A percentile compares a stretch with the other conserved stretches of the same genome.
Evolutionary conservation across 2,329 filamentous ascomycete genomes (phyloP).

Genomic region (Aureobasidium sp.): DNA sequence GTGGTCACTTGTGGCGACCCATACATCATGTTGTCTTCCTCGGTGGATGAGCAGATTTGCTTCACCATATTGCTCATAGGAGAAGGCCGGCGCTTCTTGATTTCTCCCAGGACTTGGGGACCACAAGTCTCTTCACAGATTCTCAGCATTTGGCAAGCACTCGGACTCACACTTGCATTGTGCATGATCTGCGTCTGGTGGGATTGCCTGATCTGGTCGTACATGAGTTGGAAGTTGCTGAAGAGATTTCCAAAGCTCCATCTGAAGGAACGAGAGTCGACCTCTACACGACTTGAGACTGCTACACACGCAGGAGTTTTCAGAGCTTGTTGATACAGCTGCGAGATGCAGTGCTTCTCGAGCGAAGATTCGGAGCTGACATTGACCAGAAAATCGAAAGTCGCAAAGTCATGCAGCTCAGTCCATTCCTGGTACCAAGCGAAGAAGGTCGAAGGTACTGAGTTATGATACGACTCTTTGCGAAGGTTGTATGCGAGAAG

Average conservation of each 20-base stretch:
- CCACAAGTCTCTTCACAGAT: slow-evolving; percentile 40
- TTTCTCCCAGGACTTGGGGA: slow-evolving; percentile 31
- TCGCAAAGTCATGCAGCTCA: slow-evolving; percentile 3
- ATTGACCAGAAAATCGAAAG: slow-evolving; percentile 18
- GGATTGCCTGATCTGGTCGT: slow-evolving; percentile 31
- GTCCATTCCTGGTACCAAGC: slow-evolving; percentile 9
- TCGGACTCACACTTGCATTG: slow-evolving; percentile 44
- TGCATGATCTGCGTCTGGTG: slow-evolving; percentile 45
- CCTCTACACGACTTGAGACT: slow-evolving; percentile 44
- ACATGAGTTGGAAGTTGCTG: slow-evolving; percentile 27
- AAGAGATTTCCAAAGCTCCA: slow-evolving; percentile 39
- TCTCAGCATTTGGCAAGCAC: slow-evolving; percentile 45
- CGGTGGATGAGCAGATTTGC: slow-evolving; percentile 45
- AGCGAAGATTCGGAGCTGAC: slow-evolving; percentile 39
- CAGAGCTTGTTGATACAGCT: slow-evolving; percentile 35
- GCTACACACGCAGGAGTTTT: slow-evolving; percentile 39
- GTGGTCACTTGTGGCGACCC: slow-evolving; percentile 40
- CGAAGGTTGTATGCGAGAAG: slow-evolving; percentile 43
- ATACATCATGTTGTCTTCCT: slow-evolving; percentile 39
- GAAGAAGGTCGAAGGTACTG: slow-evolving; percentile 15
- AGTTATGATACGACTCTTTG: slow-evolving; percentile 23
- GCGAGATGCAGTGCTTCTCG: slow-evolving; percentile 38
- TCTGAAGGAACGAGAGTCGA: slow-evolving; percentile 38
- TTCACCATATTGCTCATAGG: slow-evolving; percentile 44
- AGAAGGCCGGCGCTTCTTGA: slow-evolving; percentile 44